Base-by-base conservation (phyloP, 495 filamentous ascomycete species). In the Aspergillus ostianus region DNA sequence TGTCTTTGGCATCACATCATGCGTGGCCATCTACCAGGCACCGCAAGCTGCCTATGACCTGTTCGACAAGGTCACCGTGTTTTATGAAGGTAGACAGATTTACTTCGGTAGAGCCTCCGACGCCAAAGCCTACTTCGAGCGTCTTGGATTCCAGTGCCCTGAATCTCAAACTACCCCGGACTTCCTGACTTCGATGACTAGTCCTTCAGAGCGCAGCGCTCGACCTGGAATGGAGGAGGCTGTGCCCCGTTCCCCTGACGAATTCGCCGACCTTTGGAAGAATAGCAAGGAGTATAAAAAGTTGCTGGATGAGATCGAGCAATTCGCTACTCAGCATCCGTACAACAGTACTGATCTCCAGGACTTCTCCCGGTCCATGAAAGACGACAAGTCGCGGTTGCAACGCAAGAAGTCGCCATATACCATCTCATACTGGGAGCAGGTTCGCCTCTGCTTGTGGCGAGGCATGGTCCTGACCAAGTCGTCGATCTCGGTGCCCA, bases 21-120 rank as follows among this genome's bases (percentile, higher is more conserved):
- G 89, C 54, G 88, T 90, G 12, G 87, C 87, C 0, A 78, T 92
- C 3, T 92, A 91, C 66, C 89, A 92, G 69, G 89, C 89, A 0
- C 85, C 83, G 15, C 89, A 93, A 69, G 86, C 82, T 63, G 93
- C 92, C 52, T 93, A 92, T 71, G 66, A 72, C 55, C 56, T 64
- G 56, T 85, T 84, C 56, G 82, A 85, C 64, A 84, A 84, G 64
- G 77, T 77, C 19, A 63, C 69, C 13, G 76, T 87, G 0, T 61
- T 87, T 0, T 85, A 86, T 61, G 79, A 83, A 55, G 85, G 85
- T 5, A 68, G 80, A 0, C 76, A 86, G 62, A 84, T 87, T 20
- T 88, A 80, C 65, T 87, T 83, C 57, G 85, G 86, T 0, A 1
- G 67, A 73, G 6, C 23, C 4, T 26, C 23, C 23, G 69, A 78